Base-by-base conservation (phyloP, 2,329 filamentous ascomycete genomes). In the Diaporthe citrichinensis region DNA sequence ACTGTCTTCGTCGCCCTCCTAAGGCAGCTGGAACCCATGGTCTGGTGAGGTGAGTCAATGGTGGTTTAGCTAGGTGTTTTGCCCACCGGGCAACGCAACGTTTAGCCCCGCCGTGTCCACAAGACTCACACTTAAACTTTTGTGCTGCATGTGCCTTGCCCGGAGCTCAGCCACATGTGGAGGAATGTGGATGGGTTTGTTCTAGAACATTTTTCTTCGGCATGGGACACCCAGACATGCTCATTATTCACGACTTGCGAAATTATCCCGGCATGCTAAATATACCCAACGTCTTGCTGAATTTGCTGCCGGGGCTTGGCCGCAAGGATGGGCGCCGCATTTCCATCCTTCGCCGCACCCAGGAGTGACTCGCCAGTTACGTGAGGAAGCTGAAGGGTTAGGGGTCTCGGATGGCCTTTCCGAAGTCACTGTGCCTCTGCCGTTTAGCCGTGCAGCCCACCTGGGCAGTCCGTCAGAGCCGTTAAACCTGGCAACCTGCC, bases 361-460 rank as follows among this genome's bases (percentile, higher is more conserved):
- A 23, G 44, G 15, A 9, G 10, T 6, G 15, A 14, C 7, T 15
- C 9, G 25, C 12, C n/a, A 17, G 23, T 6, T 14, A 17, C 1
- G 14, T 2, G 23, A 17, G 6, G n/a, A 31, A 6, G 17, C 39
- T 23, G 7, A 28, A 68, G 65, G 65, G 46, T 68, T 28, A 36
- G 65, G 65, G 65, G 31, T 15, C 9, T 6, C 31, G 31, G 34
- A 31, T 34, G 2, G 34, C n/a, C 12, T 28, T 9, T 28, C 49
- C 34, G 49, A 55, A 34, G 44, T 39, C 31, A 14, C 59, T 34
- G 44, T 34, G 41, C 31, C 15, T 34, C 49, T 69, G 65, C 65
- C 65, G 65, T 10, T 55, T 55, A 69, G 46, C 65, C 65, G 65
- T 69, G 31, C 46, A 68, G 31, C 65, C 62, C 39, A 62, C 58